phyloP scores from a whole-genome alignment of 352 stramenopile species.

The Phytophthora podocarpi region DNA sequence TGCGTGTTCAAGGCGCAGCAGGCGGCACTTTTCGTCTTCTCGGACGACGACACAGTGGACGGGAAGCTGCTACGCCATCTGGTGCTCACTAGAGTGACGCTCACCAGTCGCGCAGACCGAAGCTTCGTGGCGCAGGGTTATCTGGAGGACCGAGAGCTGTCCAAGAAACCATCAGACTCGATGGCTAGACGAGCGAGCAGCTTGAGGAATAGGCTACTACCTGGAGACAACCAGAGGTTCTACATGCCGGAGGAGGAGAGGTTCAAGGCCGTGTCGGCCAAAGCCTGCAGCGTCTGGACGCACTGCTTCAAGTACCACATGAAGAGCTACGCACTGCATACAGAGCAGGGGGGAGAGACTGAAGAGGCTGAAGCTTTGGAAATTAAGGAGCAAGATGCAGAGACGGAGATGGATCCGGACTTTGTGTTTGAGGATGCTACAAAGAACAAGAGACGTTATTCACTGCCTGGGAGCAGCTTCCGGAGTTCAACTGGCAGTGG shows the following conservation, averaged over 20 bases:
- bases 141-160: conserved; percentile 44
- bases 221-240: conserved; percentile 49
- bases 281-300: conserved; percentile 52
- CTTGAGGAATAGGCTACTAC: conserved; percentile 13
- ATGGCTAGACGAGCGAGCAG: conserved; percentile 36
- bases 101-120: conserved; percentile 35
- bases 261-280: conserved; percentile 52
- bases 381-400: too few species aligned
- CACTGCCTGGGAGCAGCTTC: conserved; percentile 27
- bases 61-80: conserved; percentile 45
- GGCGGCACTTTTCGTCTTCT: conserved; percentile 50
- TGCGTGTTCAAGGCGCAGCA: conserved; percentile 59
- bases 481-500: conserved; percentile 4
- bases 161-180: conserved; percentile 50
- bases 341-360: conserved; percentile 2
- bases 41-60: conserved; percentile 46
- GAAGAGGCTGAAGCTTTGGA: not conserved
- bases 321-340: conserved; percentile 47
- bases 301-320: conserved; percentile 74
- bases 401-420: conserved; percentile 34
- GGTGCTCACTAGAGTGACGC: conserved; percentile 52
- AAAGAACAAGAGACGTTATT: conserved; percentile 22
- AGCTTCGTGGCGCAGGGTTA: conserved; percentile 46
- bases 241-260: conserved; percentile 46
- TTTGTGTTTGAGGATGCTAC: conserved; percentile 51